Base-by-base conservation (phyloP, 805 yeast species). In the Tetrapisispora iriomotensis region DNA sequence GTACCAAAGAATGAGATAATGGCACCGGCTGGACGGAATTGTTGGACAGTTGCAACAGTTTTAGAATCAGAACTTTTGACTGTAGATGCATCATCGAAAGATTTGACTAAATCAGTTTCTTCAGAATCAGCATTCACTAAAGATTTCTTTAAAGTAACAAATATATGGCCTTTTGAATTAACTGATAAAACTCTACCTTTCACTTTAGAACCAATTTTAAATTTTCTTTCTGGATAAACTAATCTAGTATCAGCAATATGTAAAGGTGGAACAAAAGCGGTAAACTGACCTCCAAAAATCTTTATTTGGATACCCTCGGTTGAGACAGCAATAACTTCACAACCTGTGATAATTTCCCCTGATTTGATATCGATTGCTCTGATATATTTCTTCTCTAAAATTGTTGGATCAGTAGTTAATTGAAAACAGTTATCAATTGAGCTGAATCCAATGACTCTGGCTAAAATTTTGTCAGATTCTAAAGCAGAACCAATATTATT, bases 151-250 rank as follows among this genome's bases (percentile, higher is more conserved):
- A 88, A 61, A 2, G 97, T 83, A 18, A 85, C 66, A 28, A 66
- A 61, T 32, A 87, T 64, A 35, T 70, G 73, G 24, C 72, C 70
- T 38, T 65, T 65, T 29, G 57, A 50, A 32, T 70, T 63, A 18
- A 73, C 69, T 38, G 62, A 68, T 47, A 85, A 60, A 10, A 86
- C 72, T 63, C 94, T 75, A 45, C 80, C 92, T 50, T 72, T 82
- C 23, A 85, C 84, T 48, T 79, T 82, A 31, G 81, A 67, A 9
- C 96, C 97, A 32, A 79, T 77, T 61, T 83, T 84, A 70, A 80
- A 90, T 53, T 86, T 85, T 67, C 92, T 75, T 62, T 92, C 97
- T 6, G 98, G 98, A 54, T 90, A 81, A 3, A 77, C 75, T 46
- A 90, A 68, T 56, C 77, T 80, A 42, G 82, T 71, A 60, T 92